phyloP scores from a whole-genome alignment of 768 basidiomycete genomes.

The Suillus cothurnatus region DNA sequence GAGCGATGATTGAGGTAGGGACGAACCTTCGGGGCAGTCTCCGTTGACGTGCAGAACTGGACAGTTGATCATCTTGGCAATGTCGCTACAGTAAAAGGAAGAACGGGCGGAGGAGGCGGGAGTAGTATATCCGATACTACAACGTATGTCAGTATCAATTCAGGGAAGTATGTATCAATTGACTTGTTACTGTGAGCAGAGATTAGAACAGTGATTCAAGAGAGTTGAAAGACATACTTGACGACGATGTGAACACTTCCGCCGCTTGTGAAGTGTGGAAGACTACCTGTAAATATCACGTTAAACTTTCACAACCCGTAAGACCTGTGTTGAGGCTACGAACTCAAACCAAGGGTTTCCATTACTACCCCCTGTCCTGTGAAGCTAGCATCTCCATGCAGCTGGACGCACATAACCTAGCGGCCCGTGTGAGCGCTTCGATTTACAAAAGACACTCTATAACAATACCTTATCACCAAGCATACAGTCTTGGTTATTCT shows the following conservation, averaged over 20 bases:
- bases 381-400: constrained; percentile 93
- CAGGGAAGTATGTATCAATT: constrained; percentile 12
- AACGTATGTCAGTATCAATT: background rate
- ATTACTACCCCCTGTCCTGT: constrained; percentile 90
- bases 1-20: background rate
- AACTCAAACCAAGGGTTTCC: constrained; percentile 84
- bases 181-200: constrained; percentile 57
- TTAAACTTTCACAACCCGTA: background rate
- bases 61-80: constrained; percentile 88
- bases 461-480: constrained; percentile 33
- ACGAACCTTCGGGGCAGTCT: constrained; percentile 78
- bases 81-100: constrained; percentile 84
- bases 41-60: constrained; percentile 92
- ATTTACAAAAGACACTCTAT: background rate
- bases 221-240: constrained; percentile 56
- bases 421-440: constrained; percentile 40
- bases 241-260: constrained; percentile 91
- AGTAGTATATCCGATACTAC: constrained; percentile 90
- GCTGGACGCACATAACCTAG: constrained; percentile 83
- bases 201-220: background rate
- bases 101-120: constrained; percentile 84
- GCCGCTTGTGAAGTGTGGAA: constrained; percentile 91
- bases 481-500: constrained; percentile 26
- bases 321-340: constrained; percentile 23
- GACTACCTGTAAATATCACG: constrained; percentile 54